phyloP scores from a whole-genome alignment of 108 stramenopile genomes.

The Cyclotella baltica region DNA sequence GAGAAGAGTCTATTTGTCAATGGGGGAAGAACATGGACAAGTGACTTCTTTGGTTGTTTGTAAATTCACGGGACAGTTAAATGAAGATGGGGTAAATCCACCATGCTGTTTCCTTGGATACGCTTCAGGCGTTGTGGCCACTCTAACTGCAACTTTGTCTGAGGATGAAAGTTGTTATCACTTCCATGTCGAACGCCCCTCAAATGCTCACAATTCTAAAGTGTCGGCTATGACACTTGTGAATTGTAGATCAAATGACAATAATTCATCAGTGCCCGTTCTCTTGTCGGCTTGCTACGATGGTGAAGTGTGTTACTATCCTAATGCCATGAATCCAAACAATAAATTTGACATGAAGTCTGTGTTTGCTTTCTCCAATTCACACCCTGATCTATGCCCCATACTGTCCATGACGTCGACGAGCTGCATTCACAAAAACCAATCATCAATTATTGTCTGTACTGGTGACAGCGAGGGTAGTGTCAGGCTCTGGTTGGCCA shows the following conservation, averaged over 20 bases:
- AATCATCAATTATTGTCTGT: neutral
- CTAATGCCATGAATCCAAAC: neutral
- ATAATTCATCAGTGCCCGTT: neutral
- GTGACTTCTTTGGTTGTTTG: neutral
- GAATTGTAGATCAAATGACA: neutral
- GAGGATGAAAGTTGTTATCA: neutral
- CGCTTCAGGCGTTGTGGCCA: neutral
- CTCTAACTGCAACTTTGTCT: conserved; percentile 2
- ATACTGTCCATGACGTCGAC: conserved; percentile 4
- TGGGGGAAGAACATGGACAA: neutral
- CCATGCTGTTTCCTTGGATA: conserved; percentile 11
- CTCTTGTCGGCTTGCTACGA: neutral
- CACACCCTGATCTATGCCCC: neutral
- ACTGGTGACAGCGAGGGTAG: conserved; percentile 9
- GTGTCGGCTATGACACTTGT: neutral
- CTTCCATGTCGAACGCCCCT: neutral
- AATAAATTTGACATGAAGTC: neutral
- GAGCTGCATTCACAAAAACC: neutral
- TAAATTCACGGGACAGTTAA: neutral
- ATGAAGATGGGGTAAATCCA: too few relatives aligned
- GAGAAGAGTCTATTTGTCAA: neutral
- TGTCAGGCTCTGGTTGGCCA: neutral
- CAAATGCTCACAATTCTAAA: conserved; percentile 1
- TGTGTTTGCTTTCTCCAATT: neutral
- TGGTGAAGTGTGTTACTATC: conserved; percentile 4